phyloP scores from a whole-genome alignment of 1,139 yeast species.

The Lodderomyces metapsilosis region DNA sequence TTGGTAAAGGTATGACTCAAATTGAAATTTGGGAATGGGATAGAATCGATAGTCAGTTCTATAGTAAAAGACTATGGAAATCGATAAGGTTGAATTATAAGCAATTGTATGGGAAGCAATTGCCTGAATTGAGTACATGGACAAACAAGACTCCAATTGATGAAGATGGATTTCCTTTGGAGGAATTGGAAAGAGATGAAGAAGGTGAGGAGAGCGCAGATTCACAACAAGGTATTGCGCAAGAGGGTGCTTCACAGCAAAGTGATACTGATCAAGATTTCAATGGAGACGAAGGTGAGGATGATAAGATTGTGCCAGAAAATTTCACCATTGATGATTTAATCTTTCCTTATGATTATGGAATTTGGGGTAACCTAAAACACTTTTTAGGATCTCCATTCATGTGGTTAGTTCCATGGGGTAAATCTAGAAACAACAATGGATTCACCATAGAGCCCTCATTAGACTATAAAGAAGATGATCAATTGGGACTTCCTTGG shows the following conservation, averaged over 20 bases:
- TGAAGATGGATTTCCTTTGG: constrained; percentile 14
- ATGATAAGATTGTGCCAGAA: constrained; percentile 18
- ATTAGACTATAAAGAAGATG: constrained; percentile 55
- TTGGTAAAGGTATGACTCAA: constrained; percentile 76
- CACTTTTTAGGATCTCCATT: constrained; percentile 57
- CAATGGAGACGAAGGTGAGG: constrained; percentile 3
- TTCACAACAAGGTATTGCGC: background rate
- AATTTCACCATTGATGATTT: constrained; percentile 55
- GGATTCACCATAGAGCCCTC: constrained; percentile 51
- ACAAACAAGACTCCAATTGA: constrained; percentile 16
- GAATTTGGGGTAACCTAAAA: constrained; percentile 52
- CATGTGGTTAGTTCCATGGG: constrained; percentile 73
- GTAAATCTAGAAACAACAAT: constrained; percentile 36
- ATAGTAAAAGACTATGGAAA: constrained; percentile 51
- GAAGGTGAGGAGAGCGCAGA: constrained; percentile 12
- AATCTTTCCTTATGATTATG: constrained; percentile 81
- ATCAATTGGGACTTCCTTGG: constrained; percentile 72
- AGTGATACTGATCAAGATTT: constrained; percentile 3
- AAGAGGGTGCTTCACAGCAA: background rate
- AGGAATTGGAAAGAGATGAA: constrained; percentile 11
- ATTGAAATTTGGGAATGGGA: constrained; percentile 94
- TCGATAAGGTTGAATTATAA: constrained; percentile 48
- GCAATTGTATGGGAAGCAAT: constrained; percentile 37
- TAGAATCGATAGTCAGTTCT: constrained; percentile 66
- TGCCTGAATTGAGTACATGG: constrained; percentile 55